A percentile compares a stretch with the other conserved stretches of the same genome.
phyloP scores from a whole-genome alignment of 2,329 filamentous ascomycete species.

The Apiospora rasikravindrae region DNA sequence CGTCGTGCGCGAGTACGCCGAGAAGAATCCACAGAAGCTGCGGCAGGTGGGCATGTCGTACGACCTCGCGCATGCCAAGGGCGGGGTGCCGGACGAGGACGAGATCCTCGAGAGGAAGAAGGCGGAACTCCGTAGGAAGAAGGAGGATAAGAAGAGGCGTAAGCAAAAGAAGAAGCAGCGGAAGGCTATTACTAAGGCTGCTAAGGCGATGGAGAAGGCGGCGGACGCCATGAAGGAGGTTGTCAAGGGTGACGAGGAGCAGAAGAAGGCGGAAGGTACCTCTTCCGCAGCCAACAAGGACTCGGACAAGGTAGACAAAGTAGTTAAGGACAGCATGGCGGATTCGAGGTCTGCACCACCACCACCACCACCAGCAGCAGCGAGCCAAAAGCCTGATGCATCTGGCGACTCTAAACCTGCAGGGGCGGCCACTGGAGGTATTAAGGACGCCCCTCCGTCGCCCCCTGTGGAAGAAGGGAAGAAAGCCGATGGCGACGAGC shows the following conservation, averaged over 20 bases:
- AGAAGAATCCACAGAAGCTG: conserved; percentile 66
- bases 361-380: too few species aligned
- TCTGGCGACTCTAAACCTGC: neutral
- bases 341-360: neutral
- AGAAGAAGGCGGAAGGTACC: neutral
- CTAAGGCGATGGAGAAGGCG: conserved; percentile 45
- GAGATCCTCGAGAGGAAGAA: conserved; percentile 38
- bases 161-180: conserved; percentile 40
- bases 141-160: conserved; percentile 43
- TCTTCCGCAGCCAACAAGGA: neutral
- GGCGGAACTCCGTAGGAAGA: conserved; percentile 43
- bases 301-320: neutral
- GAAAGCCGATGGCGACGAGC: neutral
- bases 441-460: neutral
- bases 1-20: conserved; percentile 55
- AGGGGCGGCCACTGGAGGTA: neutral
- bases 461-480: neutral
- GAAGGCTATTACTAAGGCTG: conserved; percentile 41
- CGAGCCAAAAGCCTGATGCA: neutral
- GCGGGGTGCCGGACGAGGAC: conserved; percentile 57
- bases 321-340: neutral
- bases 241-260: conserved; percentile 16
- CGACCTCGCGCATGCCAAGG: conserved; percentile 65
- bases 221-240: conserved; percentile 24
- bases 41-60: conserved; percentile 65